A percentile compares a stretch with the other conserved stretches of the same genome.
phyloP scores from a whole-genome alignment of 495 filamentous ascomycete genomes.

The Cenococcum geophilum region DNA sequence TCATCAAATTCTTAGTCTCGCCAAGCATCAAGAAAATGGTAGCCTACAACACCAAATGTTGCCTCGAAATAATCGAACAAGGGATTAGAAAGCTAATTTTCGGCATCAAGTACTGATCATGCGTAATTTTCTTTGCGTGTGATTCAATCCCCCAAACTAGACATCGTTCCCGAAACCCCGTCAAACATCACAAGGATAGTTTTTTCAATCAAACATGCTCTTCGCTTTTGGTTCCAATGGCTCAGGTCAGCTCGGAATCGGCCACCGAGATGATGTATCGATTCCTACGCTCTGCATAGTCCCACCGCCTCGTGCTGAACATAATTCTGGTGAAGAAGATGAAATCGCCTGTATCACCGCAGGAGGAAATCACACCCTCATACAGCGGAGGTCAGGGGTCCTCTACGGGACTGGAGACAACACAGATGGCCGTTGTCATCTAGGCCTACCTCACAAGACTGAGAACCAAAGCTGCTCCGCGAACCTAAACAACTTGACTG shows the following conservation, averaged over 20 bases:
- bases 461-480: neutral
- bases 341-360: slow-evolving; percentile 45
- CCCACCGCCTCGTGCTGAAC: neutral
- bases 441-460: neutral
- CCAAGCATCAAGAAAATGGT: too few relatives aligned
- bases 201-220: slow-evolving; percentile 39
- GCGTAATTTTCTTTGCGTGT: too few relatives aligned
- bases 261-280: slow-evolving; percentile 66
- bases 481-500: neutral
- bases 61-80: too few relatives aligned
- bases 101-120: too few relatives aligned
- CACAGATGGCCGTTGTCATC: neutral
- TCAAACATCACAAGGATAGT: too few relatives aligned
- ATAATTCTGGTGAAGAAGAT: slow-evolving; percentile 16
- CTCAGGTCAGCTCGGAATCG: slow-evolving; percentile 76
- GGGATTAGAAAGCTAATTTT: too few relatives aligned
- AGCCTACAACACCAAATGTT: too few relatives aligned
- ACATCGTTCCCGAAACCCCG: too few relatives aligned
- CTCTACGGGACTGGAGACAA: neutral
- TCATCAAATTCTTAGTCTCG: neutral
- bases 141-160: too few relatives aligned
- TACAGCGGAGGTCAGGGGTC: neutral
- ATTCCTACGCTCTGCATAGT: slow-evolving; percentile 46
- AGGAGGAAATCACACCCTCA: slow-evolving; percentile 83
- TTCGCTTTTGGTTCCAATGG: slow-evolving; percentile 87